Base-by-base conservation (phyloP, 1,284 basidiomycete species). In the Marasmius oreades region DNA sequence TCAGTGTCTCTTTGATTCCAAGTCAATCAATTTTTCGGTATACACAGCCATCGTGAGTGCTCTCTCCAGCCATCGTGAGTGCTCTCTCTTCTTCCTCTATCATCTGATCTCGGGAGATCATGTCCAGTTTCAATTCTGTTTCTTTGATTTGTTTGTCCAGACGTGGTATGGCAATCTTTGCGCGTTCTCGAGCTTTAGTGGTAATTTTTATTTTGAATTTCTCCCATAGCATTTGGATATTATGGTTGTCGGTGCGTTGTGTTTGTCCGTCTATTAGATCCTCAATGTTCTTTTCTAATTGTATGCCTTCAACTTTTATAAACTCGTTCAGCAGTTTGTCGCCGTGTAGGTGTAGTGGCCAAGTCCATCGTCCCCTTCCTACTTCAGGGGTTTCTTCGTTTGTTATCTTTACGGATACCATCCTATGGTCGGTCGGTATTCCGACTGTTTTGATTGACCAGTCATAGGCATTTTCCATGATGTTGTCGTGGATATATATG, bases 401-500 rank as follows among this genome's bases (percentile, higher is more conserved):
- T 10, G 43, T 44, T 14, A 26, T 31, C 24, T 54, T 52, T 0
- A 67, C 63, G 0, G 61, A 56, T 0, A 64, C 61, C 26, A 67
- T 37, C 14, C 44, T 20, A 31, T 67, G 66, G 58, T 70, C 67
- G 10, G 61, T 54, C 23, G 28, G 37, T 5, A 55, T 16, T n/a
- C 56, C 57, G 34, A 51, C 16, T 11, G 23, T 23, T 20, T n/a
- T 14, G 12, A 68, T 63, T 18, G 37, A 7, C 66, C 67, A 68
- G 2, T 61, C 53, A 3, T 43, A 3, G 0, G 60, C 56, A 0
- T 23, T 45, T 1, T 59, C 37, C 2, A 57, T 36, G 0, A 58
- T 14, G 5, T 56, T 16, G 7, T 50, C 4, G 1, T 55, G 51
- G 6, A 51, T 48, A 51, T 72, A 71, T 14, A 71, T 69, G 2